phyloP scores from a whole-genome alignment of 2,329 filamentous ascomycete species.

The Penicillium corylophilum region DNA sequence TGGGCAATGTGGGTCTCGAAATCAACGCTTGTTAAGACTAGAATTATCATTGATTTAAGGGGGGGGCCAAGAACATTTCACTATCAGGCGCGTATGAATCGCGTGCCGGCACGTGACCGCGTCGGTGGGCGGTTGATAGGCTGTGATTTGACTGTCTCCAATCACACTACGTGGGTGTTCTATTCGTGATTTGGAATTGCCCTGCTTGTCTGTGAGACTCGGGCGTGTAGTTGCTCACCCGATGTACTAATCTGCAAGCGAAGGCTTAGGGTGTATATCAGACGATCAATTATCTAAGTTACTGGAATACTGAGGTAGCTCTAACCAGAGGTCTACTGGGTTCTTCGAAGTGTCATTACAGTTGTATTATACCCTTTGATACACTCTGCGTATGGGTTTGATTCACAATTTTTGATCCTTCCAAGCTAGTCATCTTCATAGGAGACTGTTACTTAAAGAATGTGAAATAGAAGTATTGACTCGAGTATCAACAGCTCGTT shows the following conservation, averaged over 20 bases:
- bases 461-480: no score
- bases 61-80: neutral
- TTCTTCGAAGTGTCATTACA: neutral
- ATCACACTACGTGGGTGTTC: neutral
- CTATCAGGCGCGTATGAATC: constrained; percentile 10
- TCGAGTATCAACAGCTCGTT: no score
- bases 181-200: neutral
- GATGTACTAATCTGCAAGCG: neutral
- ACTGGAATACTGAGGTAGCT: neutral
- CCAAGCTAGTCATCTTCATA: no score
- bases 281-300: neutral
- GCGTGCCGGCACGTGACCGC: constrained; percentile 10
- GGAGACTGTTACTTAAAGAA: no score
- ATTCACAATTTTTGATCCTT: no score
- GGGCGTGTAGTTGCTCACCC: neutral
- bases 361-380: no score
- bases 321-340: no score
- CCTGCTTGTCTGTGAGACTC: neutral
- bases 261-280: neutral
- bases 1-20: neutral
- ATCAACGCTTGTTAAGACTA: neutral
- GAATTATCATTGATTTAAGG: neutral
- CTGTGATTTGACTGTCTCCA: neutral
- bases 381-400: no score
- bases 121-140: neutral